These are phyloP conservation scores for Isoetes engelmannii DNA, from an alignment of 83 land plant species.

Conservation along the genomic window DNA sequence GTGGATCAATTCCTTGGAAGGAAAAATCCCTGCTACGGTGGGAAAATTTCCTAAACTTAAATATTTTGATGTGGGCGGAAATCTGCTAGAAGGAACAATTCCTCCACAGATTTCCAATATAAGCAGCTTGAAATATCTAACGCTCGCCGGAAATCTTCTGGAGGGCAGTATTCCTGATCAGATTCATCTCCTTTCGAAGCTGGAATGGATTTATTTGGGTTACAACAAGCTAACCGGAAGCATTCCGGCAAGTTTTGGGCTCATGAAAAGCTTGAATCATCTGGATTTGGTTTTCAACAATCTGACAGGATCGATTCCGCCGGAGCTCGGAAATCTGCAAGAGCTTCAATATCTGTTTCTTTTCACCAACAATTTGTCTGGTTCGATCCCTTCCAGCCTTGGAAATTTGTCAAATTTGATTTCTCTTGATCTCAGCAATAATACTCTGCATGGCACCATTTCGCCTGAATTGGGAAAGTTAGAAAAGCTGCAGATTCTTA, in stretches of 20 bases:
- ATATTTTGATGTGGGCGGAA: conserved; percentile 41
- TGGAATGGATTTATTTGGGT: conserved; percentile 43
- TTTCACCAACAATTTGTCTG: conserved; percentile 11
- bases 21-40: conserved; percentile 29
- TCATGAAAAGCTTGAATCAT: conserved; percentile 34
- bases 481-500: conserved; percentile 30
- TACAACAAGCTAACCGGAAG: conserved; percentile 50
- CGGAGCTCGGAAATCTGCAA: conserved; percentile 40
- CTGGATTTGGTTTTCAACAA: conserved; percentile 44
- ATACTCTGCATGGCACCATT: conserved; percentile 14
- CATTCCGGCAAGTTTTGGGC: conserved; percentile 49
- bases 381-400: conserved; percentile 16
- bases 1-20: conserved; percentile 37
- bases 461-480: conserved; percentile 15
- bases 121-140: conserved; percentile 17
- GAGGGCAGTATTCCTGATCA: conserved; percentile 31
- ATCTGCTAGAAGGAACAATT: conserved; percentile 28
- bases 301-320: conserved; percentile 53
- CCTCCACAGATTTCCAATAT: conserved; percentile 23
- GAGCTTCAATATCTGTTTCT: conserved; percentile 1
- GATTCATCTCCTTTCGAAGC: conserved; percentile 17
- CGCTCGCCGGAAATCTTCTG: conserved; percentile 40
- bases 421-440: conserved; percentile 10
- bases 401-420: background rate
- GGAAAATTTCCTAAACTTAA: conserved; percentile 19